Percentiles rank a stretch among this genome's conserved stretches.
These are phyloP conservation scores for Ustilago shanxiensis DNA, from an alignment of 1,284 basidiomycete species.

Conservation along the genomic window DNA sequence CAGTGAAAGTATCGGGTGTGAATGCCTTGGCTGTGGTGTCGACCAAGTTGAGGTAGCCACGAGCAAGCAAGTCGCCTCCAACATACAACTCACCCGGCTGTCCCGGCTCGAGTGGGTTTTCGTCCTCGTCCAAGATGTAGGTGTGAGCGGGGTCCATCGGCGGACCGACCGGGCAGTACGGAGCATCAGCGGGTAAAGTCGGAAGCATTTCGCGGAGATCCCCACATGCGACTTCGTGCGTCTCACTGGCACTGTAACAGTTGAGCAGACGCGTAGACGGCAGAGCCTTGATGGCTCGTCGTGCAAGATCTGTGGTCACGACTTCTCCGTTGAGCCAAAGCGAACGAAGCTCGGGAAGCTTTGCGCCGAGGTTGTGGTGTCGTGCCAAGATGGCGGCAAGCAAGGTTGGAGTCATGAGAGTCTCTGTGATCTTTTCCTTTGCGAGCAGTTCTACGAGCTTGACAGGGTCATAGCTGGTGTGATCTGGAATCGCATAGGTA, in stretches of 20 bases:
- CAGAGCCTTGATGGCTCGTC: constrained; percentile 62
- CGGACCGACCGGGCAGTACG: constrained; percentile 66
- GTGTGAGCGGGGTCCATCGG: constrained; percentile 60
- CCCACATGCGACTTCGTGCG: constrained; percentile 67
- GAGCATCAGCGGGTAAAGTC: constrained; percentile 25
- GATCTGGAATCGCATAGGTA: constrained; percentile 65
- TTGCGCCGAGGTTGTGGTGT: constrained; percentile 46
- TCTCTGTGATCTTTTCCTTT: constrained; percentile 63
- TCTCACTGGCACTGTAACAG: constrained; percentile 69
- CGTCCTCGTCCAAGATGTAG: constrained; percentile 65
- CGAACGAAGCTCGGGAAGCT: constrained; percentile 60
- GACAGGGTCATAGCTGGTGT: constrained; percentile 66
- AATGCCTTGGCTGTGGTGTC: constrained; percentile 67
- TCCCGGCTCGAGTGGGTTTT: constrained; percentile 55
- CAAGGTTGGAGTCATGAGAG: constrained; percentile 69
- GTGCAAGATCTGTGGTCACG: constrained; percentile 65
- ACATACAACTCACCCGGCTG: constrained; percentile 66
- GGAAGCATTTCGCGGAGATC: constrained; percentile 57
- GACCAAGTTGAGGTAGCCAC: constrained; percentile 67
- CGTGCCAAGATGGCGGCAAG: constrained; percentile 66
- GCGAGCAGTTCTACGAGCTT: constrained; percentile 63
- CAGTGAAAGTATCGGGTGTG: constrained; percentile 45
- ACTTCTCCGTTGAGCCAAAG: constrained; percentile 70
- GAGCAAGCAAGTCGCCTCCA: constrained; percentile 64
- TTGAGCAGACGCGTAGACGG: constrained; percentile 66